Evolutionary conservation across 768 basidiomycete genomes (phyloP).

Genomic region (Phanerochaete sordida): DNA sequence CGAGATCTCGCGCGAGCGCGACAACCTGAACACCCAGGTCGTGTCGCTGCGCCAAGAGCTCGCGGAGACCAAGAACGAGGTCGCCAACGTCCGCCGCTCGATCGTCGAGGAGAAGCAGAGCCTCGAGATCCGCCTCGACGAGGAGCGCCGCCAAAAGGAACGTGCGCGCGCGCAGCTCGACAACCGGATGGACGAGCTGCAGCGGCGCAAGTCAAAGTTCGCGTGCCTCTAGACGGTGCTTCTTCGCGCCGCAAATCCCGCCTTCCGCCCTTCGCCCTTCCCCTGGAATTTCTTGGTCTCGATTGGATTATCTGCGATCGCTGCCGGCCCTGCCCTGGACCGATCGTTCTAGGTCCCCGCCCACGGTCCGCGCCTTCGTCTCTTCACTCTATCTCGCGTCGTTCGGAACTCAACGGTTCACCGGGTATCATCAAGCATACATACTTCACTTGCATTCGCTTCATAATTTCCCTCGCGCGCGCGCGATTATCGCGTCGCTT

Average conservation of each 20-base stretch:
- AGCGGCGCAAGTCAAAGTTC: conserved; percentile 87
- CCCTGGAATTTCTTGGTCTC: not conserved
- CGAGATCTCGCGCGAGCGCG: conserved; percentile 84
- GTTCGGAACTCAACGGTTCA: conserved; percentile 6
- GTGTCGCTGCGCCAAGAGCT: conserved; percentile 71
- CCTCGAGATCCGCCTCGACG: conserved; percentile 76
- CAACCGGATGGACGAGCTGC: conserved; percentile 80
- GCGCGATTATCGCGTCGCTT: not conserved
- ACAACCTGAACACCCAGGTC: conserved; percentile 62
- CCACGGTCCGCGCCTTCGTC: not conserved
- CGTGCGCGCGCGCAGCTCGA: conserved; percentile 85
- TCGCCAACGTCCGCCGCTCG: conserved; percentile 70
- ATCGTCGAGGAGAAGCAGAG: conserved; percentile 88
- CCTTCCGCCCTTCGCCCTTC: not conserved
- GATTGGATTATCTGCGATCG: not conserved
- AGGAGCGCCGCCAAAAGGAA: conserved; percentile 87
- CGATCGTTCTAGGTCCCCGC: not conserved
- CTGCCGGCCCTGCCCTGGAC: not conserved
- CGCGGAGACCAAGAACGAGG: conserved; percentile 74
- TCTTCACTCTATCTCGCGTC: conserved; percentile 3
- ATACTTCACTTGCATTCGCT: too few relatives aligned
- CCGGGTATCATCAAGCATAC: conserved; percentile 1
- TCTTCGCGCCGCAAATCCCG: not conserved
- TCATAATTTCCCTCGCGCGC: not conserved
- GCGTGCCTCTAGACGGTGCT: conserved; percentile 63